phyloP scores from a whole-genome alignment of 2,329 filamentous ascomycete genomes.

The Trichoderma polysporum region DNA sequence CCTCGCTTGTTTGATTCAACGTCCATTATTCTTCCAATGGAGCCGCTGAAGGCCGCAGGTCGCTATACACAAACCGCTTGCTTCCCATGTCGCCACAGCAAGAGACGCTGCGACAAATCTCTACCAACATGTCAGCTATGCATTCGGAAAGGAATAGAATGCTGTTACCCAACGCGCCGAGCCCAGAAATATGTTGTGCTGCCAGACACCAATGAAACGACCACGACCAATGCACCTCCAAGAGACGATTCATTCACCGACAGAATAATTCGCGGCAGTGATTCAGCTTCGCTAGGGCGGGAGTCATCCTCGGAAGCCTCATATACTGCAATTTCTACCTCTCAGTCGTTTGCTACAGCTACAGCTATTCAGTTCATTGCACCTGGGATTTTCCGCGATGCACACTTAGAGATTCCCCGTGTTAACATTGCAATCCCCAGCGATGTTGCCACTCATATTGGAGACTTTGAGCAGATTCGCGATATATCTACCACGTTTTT shows the following conservation, averaged over 20 bases:
- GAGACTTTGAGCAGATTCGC: background rate
- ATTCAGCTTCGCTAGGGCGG: background rate
- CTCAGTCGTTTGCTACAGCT: background rate
- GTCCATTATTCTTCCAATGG: background rate
- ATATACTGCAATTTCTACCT: background rate
- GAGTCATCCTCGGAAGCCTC: background rate
- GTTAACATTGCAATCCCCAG: background rate
- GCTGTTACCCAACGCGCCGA: background rate
- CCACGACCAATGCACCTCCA: background rate
- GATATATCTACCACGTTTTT: background rate
- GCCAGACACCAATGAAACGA: background rate
- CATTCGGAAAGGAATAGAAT: background rate
- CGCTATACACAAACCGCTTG: background rate
- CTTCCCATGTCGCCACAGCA: background rate
- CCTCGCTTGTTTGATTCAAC: background rate
- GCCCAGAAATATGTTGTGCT: background rate
- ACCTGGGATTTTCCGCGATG: background rate
- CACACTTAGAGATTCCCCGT: background rate
- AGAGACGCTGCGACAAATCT: background rate
- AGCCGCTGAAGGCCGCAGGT: background rate
- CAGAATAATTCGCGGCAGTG: background rate
- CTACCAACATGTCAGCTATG: background rate
- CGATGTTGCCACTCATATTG: background rate
- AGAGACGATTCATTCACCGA: background rate
- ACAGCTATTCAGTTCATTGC: conserved; percentile 3